These are phyloP conservation scores for Malus sylvestris DNA, from an alignment of 306 rosid species.

Conservation along the genomic window DNA sequence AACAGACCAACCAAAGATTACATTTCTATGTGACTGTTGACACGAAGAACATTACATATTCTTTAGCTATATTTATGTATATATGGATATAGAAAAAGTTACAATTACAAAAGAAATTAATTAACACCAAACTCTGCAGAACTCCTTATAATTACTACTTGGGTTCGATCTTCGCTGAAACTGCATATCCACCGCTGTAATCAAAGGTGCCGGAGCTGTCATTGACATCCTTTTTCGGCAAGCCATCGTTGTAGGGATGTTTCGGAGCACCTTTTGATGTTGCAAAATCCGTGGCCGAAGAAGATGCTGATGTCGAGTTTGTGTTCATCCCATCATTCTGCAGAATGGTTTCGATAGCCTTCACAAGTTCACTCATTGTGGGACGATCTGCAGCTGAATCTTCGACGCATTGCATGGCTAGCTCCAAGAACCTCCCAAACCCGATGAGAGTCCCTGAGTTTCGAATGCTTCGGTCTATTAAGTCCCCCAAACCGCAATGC, in stretches of 20 bases:
- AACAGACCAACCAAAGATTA: not conserved
- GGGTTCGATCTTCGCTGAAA: slow-evolving; percentile 65
- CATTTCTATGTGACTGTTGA: not conserved
- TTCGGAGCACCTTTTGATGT: slow-evolving; percentile 33
- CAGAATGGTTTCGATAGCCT: slow-evolving; percentile 55
- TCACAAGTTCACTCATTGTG: slow-evolving; percentile 82
- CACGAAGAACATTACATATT: not conserved
- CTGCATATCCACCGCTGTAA: slow-evolving; percentile 68
- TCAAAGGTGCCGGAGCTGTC: slow-evolving; percentile 48
- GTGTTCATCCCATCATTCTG: slow-evolving; percentile 86
- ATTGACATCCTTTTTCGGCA: slow-evolving; percentile 42
- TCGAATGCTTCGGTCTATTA: slow-evolving; percentile 58
- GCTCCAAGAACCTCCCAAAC: slow-evolving; percentile 65
- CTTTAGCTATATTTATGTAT: not conserved
- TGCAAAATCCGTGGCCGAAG: slow-evolving; percentile 82
- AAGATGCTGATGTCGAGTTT: slow-evolving; percentile 76
- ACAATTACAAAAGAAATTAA: not conserved
- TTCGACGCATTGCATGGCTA: slow-evolving; percentile 80
- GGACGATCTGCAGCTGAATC: slow-evolving; percentile 82
- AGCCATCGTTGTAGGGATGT: slow-evolving; percentile 65
- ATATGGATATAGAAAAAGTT: not conserved
- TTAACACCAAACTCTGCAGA: not conserved
- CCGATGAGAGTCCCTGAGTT: slow-evolving; percentile 42
- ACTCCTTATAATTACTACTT: slow-evolving; percentile 31
- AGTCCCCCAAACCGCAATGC: slow-evolving; percentile 52